A percentile compares a stretch with the other conserved stretches of the same genome.
phyloP scores from a whole-genome alignment of 2,329 filamentous ascomycete genomes.

The Alternaria infectoria region DNA sequence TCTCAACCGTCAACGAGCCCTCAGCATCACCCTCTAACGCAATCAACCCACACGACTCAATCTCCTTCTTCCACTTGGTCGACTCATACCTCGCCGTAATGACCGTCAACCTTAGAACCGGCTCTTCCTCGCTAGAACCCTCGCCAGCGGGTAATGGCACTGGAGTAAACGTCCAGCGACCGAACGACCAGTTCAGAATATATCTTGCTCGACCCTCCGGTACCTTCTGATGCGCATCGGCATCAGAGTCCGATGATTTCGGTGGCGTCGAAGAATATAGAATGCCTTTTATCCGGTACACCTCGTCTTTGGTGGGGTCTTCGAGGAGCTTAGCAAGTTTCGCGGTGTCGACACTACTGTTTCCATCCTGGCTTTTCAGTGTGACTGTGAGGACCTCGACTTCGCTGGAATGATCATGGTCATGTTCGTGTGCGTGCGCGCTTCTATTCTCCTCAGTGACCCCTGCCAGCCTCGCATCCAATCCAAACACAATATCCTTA shows the following conservation, averaged over 20 bases:
- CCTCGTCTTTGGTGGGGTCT: slow-evolving; percentile 85
- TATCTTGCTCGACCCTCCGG: slow-evolving; percentile 62
- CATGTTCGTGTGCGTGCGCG: slow-evolving; percentile 45
- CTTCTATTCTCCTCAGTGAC: slow-evolving; percentile 51
- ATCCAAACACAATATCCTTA: slow-evolving; percentile 80
- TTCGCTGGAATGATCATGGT: slow-evolving; percentile 76
- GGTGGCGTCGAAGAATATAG: slow-evolving; percentile 56
- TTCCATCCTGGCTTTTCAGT: slow-evolving; percentile 57
- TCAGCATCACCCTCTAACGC: slow-evolving; percentile 30
- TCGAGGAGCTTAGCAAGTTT: slow-evolving; percentile 63
- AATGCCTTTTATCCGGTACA: slow-evolving; percentile 90
- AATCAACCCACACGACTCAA: slow-evolving; percentile 62
- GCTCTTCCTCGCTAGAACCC: slow-evolving; percentile 54
- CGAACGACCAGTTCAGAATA: slow-evolving; percentile 98
- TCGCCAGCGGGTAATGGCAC: slow-evolving; percentile 51
- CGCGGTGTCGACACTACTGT: slow-evolving; percentile 67
- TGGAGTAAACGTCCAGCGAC: slow-evolving; percentile 87
- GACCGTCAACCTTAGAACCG: slow-evolving; percentile 73
- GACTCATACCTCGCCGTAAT: slow-evolving; percentile 77
- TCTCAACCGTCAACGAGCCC: slow-evolving; percentile 30
- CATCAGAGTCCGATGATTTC: slow-evolving; percentile 52
- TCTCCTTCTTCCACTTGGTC: slow-evolving; percentile 76
- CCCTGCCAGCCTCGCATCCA: slow-evolving; percentile 79
- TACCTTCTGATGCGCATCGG: slow-evolving; percentile 45
- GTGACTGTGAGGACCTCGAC: slow-evolving; percentile 91